A percentile compares a stretch with the other conserved stretches of the same genome.
Conservation (phyloP, 2,329 filamentous ascomycete species). For the Fusarium falciforme region DNA sequence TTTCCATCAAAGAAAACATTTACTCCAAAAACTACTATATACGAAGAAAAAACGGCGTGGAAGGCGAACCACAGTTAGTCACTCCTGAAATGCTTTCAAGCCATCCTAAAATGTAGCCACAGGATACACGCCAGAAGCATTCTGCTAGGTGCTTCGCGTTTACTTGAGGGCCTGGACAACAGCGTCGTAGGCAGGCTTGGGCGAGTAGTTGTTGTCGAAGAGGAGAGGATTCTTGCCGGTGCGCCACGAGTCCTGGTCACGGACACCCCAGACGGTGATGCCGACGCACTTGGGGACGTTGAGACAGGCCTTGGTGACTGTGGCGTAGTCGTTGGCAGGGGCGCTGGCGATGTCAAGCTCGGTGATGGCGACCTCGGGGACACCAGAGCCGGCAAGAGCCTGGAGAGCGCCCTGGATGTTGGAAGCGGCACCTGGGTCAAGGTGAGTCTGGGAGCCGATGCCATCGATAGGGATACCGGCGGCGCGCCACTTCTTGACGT, state of each 20-base stretch:
- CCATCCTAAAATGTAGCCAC: not conserved
- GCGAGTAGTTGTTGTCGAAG: not conserved
- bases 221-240: not conserved
- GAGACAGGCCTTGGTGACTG: slow-evolving; percentile 68
- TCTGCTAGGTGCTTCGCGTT: not conserved
- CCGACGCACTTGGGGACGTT: slow-evolving; percentile 70
- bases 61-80: not conserved
- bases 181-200: not conserved
- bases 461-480: slow-evolving; percentile 64
- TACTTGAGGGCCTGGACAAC: not conserved
- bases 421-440: slow-evolving; percentile 62
- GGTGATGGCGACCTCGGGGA: slow-evolving; percentile 72
- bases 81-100: not conserved
- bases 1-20: not conserved
- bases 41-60: not conserved
- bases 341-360: slow-evolving; percentile 75
- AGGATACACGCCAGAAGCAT: not conserved
- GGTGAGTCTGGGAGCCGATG: slow-evolving; percentile 47
- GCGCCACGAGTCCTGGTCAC: slow-evolving; percentile 45
- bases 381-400: slow-evolving; percentile 60
- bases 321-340: slow-evolving; percentile 66
- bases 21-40: not conserved
- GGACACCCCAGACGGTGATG: slow-evolving; percentile 72
- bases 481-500: slow-evolving; percentile 73
- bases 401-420: slow-evolving; percentile 61